Conservation (phyloP, 2,329 filamentous ascomycete genomes). For the Ascocoryne sarcoides region DNA sequence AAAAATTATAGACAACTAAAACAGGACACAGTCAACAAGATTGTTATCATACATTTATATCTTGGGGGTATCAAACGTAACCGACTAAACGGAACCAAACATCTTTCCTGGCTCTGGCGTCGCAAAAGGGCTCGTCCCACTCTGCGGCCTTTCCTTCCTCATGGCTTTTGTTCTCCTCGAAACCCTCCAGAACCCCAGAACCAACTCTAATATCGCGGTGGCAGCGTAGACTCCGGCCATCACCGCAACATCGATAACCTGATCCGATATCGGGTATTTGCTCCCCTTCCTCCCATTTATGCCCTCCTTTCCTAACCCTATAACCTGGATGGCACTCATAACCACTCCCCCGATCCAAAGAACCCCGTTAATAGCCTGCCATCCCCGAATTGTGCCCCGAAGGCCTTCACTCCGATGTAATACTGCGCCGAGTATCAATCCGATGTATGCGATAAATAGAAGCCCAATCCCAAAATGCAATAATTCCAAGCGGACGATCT, state of each 20-base stretch:
- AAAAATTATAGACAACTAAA: too few relatives aligned
- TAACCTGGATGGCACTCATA: conserved; percentile 25
- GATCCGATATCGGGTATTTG: conserved; percentile 28
- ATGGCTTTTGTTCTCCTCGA: conserved; percentile 7
- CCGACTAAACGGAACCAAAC: too few relatives aligned
- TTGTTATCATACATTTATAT: too few relatives aligned
- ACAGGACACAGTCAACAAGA: too few relatives aligned
- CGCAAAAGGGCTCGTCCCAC: conserved; percentile 10
- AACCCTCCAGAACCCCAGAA: conserved; percentile 16
- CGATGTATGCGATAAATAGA: conserved; percentile 29
- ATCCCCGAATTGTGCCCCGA: conserved; percentile 15
- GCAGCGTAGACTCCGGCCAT: conserved; percentile 29
- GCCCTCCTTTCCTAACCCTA: conserved; percentile 25
- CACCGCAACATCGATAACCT: conserved; percentile 28
- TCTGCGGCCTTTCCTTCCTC: conserved; percentile 5
- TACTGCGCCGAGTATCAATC: conserved; percentile 20
- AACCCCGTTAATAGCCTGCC: conserved; percentile 22
- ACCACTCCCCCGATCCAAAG: conserved; percentile 27
- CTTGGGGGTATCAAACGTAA: too few relatives aligned
- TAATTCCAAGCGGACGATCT: conserved; percentile 27
- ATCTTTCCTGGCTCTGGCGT: conserved; percentile 6
- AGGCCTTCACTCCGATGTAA: conserved; percentile 23
- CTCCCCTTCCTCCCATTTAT: conserved; percentile 20
- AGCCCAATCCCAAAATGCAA: conserved; percentile 28
- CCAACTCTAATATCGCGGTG: conserved; percentile 23